Percentiles rank a stretch among this genome's conserved stretches.
Evolutionary conservation across 1,139 yeast genomes (phyloP).

Genomic region (Geotrichum klebahnii): DNA sequence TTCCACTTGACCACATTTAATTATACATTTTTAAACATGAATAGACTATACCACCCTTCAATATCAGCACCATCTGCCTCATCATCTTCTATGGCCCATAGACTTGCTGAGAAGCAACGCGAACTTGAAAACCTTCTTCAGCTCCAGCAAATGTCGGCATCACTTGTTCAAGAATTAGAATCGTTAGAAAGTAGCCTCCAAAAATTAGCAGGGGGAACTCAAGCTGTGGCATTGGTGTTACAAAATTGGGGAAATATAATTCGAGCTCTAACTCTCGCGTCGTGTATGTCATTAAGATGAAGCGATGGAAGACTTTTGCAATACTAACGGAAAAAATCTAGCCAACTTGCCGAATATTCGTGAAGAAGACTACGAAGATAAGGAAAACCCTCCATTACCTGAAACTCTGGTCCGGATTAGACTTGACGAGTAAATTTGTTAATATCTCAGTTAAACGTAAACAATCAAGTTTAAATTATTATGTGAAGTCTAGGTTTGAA

Average conservation of each 20-base stretch:
- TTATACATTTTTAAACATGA: background rate
- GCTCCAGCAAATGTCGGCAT: constrained; percentile 48
- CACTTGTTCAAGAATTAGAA: constrained; percentile 49
- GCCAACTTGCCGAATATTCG: constrained; percentile 51
- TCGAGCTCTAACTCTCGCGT: constrained; percentile 63
- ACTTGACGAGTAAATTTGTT: constrained; percentile 39
- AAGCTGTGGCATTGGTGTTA: constrained; percentile 40
- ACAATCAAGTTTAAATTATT: constrained; percentile 1
- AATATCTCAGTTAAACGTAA: background rate
- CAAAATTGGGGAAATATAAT: constrained; percentile 70
- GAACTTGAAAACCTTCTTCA: constrained; percentile 53
- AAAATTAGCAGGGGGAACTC: constrained; percentile 55
- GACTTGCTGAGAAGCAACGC: constrained; percentile 44
- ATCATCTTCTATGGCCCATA: constrained; percentile 25
- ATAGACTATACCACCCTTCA: constrained; percentile 3
- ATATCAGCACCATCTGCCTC: background rate
- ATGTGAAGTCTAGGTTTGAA: background rate
- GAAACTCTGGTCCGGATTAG: constrained; percentile 68
- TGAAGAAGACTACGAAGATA: constrained; percentile 46
- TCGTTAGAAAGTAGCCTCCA: constrained; percentile 48
- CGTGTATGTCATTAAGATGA: constrained; percentile 31
- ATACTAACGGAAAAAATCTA: constrained; percentile 30
- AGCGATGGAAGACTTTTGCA: constrained; percentile 22
- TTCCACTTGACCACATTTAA: background rate
- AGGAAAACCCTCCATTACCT: constrained; percentile 47